Conservation (phyloP, 306 rosid species). For the Canavalia gladiata region DNA sequence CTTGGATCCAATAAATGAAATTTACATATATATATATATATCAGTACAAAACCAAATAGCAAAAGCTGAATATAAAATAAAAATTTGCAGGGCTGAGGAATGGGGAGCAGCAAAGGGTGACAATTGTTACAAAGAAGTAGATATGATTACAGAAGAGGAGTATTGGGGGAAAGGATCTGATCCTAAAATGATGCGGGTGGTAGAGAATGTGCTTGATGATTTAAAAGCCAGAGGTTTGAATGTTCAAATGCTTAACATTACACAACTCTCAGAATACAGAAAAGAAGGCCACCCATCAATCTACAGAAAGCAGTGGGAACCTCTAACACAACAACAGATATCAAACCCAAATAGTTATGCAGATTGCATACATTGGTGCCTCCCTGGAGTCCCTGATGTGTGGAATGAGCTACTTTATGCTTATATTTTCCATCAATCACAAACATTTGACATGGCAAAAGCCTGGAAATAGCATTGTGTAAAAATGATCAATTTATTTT, state of each 20-base stretch:
- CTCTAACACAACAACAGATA: slow-evolving; percentile 59
- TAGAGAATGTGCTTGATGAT: slow-evolving; percentile 67
- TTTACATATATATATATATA: not conserved
- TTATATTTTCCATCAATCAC: slow-evolving; percentile 63
- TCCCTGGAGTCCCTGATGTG: slow-evolving; percentile 91
- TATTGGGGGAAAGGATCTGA: slow-evolving; percentile 75
- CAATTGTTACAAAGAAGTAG: slow-evolving; percentile 72
- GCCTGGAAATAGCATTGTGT: slow-evolving; percentile 35
- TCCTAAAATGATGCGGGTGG: slow-evolving; percentile 75
- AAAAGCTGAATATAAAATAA: not conserved
- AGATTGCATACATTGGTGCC: slow-evolving; percentile 93
- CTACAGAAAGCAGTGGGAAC: slow-evolving; percentile 81
- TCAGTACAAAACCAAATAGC: not conserved
- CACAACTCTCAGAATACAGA: slow-evolving; percentile 86
- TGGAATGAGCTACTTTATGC: slow-evolving; percentile 91
- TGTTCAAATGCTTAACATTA: slow-evolving; percentile 75
- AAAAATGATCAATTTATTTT: slow-evolving; percentile 24
- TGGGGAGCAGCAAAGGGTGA: slow-evolving; percentile 72
- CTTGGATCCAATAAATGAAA: not conserved
- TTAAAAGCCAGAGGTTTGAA: slow-evolving; percentile 68
- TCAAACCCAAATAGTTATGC: slow-evolving; percentile 76
- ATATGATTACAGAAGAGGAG: slow-evolving; percentile 63
- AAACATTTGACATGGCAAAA: slow-evolving; percentile 16
- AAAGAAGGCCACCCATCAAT: slow-evolving; percentile 92
- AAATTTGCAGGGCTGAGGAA: slow-evolving; percentile 73